A percentile compares a stretch with the other conserved stretches of the same genome.
phyloP scores from a whole-genome alignment of 2,329 filamentous ascomycete genomes.

The Alternaria brassicae region DNA sequence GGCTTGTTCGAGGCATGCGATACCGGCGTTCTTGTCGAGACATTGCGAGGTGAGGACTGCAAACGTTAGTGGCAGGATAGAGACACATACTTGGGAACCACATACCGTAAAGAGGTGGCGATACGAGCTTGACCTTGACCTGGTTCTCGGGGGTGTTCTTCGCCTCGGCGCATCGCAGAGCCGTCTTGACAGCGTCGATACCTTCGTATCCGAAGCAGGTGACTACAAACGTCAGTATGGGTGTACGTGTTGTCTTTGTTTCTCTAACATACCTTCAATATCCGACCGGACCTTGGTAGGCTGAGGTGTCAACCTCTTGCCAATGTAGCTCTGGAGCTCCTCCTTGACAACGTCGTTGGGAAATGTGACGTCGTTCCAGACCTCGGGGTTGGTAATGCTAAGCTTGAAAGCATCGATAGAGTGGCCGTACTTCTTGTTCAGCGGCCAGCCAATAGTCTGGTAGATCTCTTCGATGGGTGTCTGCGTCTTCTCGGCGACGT shows the following conservation, averaged over 20 bases:
- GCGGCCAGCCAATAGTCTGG: constrained; percentile 92
- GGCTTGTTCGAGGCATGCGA: constrained; percentile 82
- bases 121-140: constrained; percentile 99
- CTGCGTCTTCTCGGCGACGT: constrained; percentile 96
- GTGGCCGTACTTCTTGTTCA: constrained; percentile 97
- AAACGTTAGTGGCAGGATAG: constrained; percentile 20
- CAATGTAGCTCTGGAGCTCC: constrained; percentile 93
- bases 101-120: constrained; percentile 80
- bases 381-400: constrained; percentile 96
- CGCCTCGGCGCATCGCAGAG: constrained; percentile 88
- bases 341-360: constrained; percentile 83
- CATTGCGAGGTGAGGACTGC: constrained; percentile 89
- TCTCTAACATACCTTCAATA: constrained; percentile 78
- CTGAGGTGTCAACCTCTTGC: constrained; percentile 95
- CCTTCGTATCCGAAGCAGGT: constrained; percentile 81
- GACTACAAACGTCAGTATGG: constrained; percentile 32
- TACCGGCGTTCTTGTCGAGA: constrained; percentile 88
- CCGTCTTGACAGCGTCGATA: constrained; percentile 96
- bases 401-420: constrained; percentile 98
- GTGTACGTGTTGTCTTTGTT: constrained; percentile 52
- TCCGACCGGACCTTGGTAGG: constrained; percentile 99
- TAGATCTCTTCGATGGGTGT: constrained; percentile 95
- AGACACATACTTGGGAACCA: neutral
- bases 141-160: constrained; percentile 91
- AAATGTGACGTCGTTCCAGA: constrained; percentile 94